Evolutionary conservation across 1,139 yeast species (phyloP), one percentile per base, ranked within the genome.

Genomic region (Geotrichum citri-aurantii): DNA sequence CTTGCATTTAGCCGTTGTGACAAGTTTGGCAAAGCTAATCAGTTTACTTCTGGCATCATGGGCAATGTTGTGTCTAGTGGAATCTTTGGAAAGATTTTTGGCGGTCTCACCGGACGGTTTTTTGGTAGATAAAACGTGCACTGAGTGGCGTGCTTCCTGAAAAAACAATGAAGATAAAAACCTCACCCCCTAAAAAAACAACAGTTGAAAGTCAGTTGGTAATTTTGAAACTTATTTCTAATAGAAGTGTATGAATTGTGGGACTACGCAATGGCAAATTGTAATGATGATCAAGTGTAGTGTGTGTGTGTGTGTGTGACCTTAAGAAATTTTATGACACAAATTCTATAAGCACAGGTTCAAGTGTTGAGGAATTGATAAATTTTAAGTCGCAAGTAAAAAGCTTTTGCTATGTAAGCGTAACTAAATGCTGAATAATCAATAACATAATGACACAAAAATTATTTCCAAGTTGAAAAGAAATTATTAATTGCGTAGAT

Each of bases 1-100:
- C 77, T 90, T 75, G 97, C 97, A 0, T 92, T 88, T 72, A 88
- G 96, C 40, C 81, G 88, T 66, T 90, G 97, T 73, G 97, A 92
- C 71, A 89, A 87, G 73, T 92, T 88, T 66, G 86, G 93, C 52
- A 86, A 84, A 70, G 96, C 95, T n/a, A 85, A 85, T 64, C 77
- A 75, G 59, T 69, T 82, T 55, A 83, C 85, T 14, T 75, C 75
- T 44, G 78, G 76, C 61, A 65, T 83, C 21, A 61, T 75, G 53
- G 77, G 77, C 11, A 63, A 61, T 48, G 73, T 59, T 23, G 54
- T 72, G 6, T 66, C 73, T 8, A 63, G 68, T 12, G 64, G 70
- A 1, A 48, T 71, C 8, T 50, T 62, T 3, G 57, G 65, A 12
- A 57, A 65, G 14, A 37, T 64, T 26, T 54, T 65, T 50, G 65